Conservation (phyloP, 106 monocot species). For the Dioscorea dumetorum region DNA sequence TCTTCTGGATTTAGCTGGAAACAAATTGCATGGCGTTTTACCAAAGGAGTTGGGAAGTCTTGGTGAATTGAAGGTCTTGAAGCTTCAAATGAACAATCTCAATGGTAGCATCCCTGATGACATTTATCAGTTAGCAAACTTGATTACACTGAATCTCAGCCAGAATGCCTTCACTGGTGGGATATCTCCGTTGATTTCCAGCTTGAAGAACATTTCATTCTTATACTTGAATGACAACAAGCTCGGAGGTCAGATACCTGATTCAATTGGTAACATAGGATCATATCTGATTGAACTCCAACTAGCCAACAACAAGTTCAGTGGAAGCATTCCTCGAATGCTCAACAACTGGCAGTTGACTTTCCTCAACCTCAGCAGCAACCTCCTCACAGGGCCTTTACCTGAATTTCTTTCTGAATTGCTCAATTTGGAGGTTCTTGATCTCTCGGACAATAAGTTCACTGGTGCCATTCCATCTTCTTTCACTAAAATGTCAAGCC, state of each 20-base stretch:
- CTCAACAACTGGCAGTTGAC: constrained; percentile 18
- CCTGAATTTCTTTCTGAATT: constrained; percentile 12
- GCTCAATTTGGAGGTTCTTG: constrained; percentile 30
- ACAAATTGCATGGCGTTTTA: constrained; percentile 25
- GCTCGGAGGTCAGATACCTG: constrained; percentile 37
- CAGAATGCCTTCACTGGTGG: constrained; percentile 34
- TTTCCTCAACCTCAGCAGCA: constrained; percentile 51
- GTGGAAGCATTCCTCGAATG: constrained; percentile 39
- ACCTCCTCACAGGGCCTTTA: constrained; percentile 35
- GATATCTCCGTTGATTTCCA: constrained; percentile 28
- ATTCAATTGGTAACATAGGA: constrained; percentile 11
- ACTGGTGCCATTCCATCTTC: constrained; percentile 35
- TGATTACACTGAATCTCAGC: constrained; percentile 46
- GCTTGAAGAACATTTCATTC: constrained; percentile 21
- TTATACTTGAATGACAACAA: constrained; percentile 33
- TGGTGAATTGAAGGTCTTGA: constrained; percentile 29
- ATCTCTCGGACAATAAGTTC: constrained; percentile 51
- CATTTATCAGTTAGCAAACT: constrained; percentile 12
- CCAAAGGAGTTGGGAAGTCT: constrained; percentile 44
- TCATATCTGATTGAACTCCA: constrained; percentile 30
- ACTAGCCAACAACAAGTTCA: constrained; percentile 43
- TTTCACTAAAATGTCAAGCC: constrained; percentile 13
- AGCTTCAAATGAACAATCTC: constrained; percentile 48
- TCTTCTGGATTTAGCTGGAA: constrained; percentile 47
- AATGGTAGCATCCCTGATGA: constrained; percentile 34